These are phyloP conservation scores for Pseudopithomyces maydicus DNA, from an alignment of 2,329 filamentous ascomycete genomes.

Conservation along the genomic window DNA sequence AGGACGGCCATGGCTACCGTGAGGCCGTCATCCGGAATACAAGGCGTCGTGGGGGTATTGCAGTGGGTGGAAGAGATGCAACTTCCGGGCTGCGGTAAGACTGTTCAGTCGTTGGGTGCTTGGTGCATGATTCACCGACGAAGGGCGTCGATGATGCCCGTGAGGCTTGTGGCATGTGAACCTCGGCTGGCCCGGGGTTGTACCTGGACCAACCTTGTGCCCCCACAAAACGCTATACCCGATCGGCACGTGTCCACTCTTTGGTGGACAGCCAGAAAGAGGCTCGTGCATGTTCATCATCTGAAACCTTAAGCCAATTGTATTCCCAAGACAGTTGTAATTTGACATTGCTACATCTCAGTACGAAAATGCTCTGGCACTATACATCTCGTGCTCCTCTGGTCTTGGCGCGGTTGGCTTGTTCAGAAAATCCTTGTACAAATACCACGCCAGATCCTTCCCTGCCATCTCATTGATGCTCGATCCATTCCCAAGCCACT, in stretches of 20 bases:
- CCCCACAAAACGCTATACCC: slow-evolving; percentile 7
- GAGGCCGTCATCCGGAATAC: slow-evolving; percentile 20
- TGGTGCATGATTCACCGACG: not conserved
- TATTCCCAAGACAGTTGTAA: no score
- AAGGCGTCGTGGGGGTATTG: not conserved
- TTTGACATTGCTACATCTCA: slow-evolving; percentile 12
- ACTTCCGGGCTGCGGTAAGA: not conserved
- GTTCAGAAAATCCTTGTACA: slow-evolving; percentile 48
- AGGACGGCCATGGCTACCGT: slow-evolving; percentile 47
- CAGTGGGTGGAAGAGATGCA: not conserved
- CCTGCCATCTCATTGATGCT: slow-evolving; percentile 31
- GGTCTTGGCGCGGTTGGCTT: slow-evolving; percentile 40
- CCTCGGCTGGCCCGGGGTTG: not conserved
- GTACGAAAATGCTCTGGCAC: slow-evolving; percentile 44
- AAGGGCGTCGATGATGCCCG: slow-evolving; percentile 3
- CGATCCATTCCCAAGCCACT: slow-evolving; percentile 43
- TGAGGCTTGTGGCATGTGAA: slow-evolving; percentile 7
- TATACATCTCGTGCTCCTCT: slow-evolving; percentile 45
- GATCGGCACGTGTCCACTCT: not conserved
- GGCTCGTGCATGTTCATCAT: no score
- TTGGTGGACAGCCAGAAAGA: not conserved
- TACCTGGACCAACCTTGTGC: not conserved
- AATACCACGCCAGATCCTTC: slow-evolving; percentile 49
- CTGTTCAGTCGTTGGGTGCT: slow-evolving; percentile 1
- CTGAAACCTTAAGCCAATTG: no score